Base-by-base conservation (phyloP, 148 eudicot genomes). In the Chenopodium album region DNA sequence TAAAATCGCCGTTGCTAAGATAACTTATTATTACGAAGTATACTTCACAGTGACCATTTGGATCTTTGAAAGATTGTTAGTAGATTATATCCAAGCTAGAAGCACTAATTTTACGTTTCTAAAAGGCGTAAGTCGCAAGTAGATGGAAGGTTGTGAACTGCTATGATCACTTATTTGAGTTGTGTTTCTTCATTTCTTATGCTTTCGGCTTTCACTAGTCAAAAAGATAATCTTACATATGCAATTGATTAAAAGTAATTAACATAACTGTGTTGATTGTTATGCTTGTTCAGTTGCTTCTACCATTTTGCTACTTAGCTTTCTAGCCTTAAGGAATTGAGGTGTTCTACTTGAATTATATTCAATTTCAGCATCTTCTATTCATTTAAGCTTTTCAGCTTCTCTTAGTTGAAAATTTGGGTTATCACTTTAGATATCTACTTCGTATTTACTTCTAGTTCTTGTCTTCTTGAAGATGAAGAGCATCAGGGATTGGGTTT, bases 401-500 rank as follows among this genome's bases (percentile, higher is more conserved):
- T 83, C 54, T 48, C 37, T 59, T 46, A 48, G 60, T 9, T 63
- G 41, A 67, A 52, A 17, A 56, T 32, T 31, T 17, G 48, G 56
- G 13, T 74, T 75, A 34, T 54, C 50, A 13, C 29, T 75, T 7
- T 9, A 28, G 26, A 4, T 69, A 68, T 26, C 16, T 67, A 50
- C 54, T 50, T 50, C 16, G 54, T 50, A 50, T 66, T 67, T 16
- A 82, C 54, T 22, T 64, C 48, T 31, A 34, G 52, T 63, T 79
- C 44, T 20, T 77, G 46, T 67, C 31, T 59, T 32, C 17, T 77
- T 77, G 83, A 89, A 76, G 81, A 94, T 96, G 99, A 91, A 93
- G 92, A 91, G 95, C 87, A 82, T 96, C 84, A 91, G 93, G 82
- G 99, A 96, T 86, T 96, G 99, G 99, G 89, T 94, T 80, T 87